phyloP scores from a whole-genome alignment of 1,139 yeast genomes.

The Suhomyces choctaworum region DNA sequence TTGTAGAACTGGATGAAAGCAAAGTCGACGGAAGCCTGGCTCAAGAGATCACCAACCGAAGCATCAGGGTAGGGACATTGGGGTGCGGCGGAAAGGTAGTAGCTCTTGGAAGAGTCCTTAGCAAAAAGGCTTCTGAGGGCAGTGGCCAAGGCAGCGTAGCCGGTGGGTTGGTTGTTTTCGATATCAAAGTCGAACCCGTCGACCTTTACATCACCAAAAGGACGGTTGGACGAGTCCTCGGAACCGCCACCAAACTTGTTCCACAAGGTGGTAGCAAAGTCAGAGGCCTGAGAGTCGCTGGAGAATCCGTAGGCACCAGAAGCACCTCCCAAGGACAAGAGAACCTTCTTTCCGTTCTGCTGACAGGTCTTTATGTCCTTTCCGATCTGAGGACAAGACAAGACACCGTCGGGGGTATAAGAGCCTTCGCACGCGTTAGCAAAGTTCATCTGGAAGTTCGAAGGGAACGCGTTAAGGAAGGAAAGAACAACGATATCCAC shows the following conservation, averaged over 20 bases:
- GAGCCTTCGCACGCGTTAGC: conserved; percentile 64
- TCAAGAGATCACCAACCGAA: conserved; percentile 68
- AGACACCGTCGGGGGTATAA: conserved; percentile 50
- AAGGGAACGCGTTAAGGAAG: conserved; percentile 65
- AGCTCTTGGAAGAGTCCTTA: conserved; percentile 54
- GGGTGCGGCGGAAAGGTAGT: conserved; percentile 90
- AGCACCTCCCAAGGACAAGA: conserved; percentile 88
- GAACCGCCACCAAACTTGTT: conserved; percentile 66
- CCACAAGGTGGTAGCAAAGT: conserved; percentile 80
- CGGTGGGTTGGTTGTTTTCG: conserved; percentile 47
- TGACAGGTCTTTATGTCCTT: conserved; percentile 84
- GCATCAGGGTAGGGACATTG: conserved; percentile 95
- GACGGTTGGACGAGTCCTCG: conserved; percentile 48
- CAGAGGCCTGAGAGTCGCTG: conserved; percentile 59
- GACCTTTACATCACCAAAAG: conserved; percentile 59
- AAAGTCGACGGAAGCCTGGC: conserved; percentile 68
- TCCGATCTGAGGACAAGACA: conserved; percentile 66
- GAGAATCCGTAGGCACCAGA: conserved; percentile 75
- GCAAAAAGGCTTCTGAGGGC: conserved; percentile 60
- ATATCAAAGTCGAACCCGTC: conserved; percentile 52
- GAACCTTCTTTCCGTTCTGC: conserved; percentile 67
- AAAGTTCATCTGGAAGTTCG: conserved; percentile 54
- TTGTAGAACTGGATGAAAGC: conserved; percentile 93
- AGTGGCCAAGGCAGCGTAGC: conserved; percentile 62
- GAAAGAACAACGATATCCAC: conserved; percentile 75